Percentiles rank a stretch among this genome's conserved stretches.
Conservation (phyloP, 1,284 basidiomycete genomes). For the Puccinia sorghi region DNA sequence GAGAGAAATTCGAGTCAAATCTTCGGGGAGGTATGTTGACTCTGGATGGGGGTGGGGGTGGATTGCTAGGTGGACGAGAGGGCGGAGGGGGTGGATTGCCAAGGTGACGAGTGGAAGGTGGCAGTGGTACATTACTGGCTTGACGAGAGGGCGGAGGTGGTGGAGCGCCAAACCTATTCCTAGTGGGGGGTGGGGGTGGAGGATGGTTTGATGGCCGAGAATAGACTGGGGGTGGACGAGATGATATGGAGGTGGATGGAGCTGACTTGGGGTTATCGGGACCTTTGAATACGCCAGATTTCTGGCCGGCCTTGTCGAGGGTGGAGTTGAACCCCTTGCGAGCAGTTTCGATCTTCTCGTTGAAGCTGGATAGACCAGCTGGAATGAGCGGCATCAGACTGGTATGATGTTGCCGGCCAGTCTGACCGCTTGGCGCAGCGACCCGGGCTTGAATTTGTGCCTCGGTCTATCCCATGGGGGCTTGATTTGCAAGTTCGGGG, state of each 20-base stretch:
- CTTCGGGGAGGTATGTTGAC: not conserved
- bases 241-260: not conserved
- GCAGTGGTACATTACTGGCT: not conserved
- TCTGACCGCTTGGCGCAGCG: no score
- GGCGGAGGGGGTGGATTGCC: not conserved
- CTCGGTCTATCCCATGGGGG: no score
- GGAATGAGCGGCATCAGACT: constrained; percentile 45
- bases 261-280: not conserved
- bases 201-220: not conserved
- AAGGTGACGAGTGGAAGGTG: not conserved
- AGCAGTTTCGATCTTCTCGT: constrained; percentile 39
- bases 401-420: no score
- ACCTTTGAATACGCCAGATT: constrained; percentile 45
- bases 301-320: constrained; percentile 43
- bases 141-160: constrained; percentile 12
- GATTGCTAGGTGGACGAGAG: not conserved
- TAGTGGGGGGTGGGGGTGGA: constrained; percentile 5
- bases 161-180: not conserved
- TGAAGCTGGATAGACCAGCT: constrained; percentile 24
- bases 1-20: not conserved
- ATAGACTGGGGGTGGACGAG: not conserved
- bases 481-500: no score
- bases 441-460: no score
- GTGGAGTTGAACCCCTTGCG: constrained; percentile 36
- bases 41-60: constrained; percentile 14